These are phyloP conservation scores for Eremochloa ophiuroides DNA, from an alignment of 176 grass and related monocot species.

Conservation along the genomic window DNA sequence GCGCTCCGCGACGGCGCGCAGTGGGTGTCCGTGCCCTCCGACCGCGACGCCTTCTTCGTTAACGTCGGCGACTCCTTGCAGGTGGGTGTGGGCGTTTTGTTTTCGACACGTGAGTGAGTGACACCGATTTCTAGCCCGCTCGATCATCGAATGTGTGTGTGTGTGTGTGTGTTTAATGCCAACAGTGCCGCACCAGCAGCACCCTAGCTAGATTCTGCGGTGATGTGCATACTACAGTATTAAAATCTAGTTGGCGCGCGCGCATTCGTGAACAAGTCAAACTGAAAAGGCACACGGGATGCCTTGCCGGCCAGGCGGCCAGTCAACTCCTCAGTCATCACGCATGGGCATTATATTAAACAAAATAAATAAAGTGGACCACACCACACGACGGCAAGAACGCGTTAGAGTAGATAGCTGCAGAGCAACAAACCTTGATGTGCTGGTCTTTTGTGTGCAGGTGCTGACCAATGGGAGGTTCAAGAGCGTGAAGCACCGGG, in stretches of 20 bases:
- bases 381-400: neutral
- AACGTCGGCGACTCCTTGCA: constrained; percentile 94
- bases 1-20: constrained; percentile 43
- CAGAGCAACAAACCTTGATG: neutral
- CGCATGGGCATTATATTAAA: neutral
- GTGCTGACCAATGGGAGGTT: constrained; percentile 96
- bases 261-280: constrained; percentile 9
- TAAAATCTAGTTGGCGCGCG: neutral
- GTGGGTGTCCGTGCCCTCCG: constrained; percentile 84
- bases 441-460: constrained; percentile 18
- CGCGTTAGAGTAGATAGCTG: neutral
- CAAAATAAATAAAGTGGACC: neutral
- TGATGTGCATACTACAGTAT: neutral
- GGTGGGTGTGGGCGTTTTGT: constrained; percentile 11
- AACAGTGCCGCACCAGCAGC: neutral
- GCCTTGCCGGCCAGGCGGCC: neutral
- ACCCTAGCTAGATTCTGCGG: neutral
- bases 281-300: neutral
- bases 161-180: too few relatives aligned
- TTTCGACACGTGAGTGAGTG: constrained; percentile 31
- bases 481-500: constrained; percentile 92
- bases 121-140: neutral
- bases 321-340: neutral
- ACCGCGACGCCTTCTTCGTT: constrained; percentile 77
- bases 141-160: too few relatives aligned